Base-by-base conservation (phyloP, 1,139 yeast species). In the Blastobotrys ciferrii region DNA sequence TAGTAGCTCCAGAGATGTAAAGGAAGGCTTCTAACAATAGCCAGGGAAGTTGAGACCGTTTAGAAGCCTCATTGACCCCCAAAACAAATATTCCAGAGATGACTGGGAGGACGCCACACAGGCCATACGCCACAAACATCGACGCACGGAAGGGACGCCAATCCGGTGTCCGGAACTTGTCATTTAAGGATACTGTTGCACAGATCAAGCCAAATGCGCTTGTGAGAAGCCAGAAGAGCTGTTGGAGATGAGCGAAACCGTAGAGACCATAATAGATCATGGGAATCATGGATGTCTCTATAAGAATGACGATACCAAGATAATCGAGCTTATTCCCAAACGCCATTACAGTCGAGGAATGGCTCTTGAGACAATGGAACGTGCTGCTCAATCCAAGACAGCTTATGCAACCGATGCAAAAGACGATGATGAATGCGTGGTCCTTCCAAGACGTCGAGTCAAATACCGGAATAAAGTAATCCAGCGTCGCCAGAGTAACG, bases 301-400 rank as follows among this genome's bases (percentile, higher is more conserved):
- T 87, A 52, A 89, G 71, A 2, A 84, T 73, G 11, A 88, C 85
- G 43, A 89, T 89, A 0, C 97, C 98, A 49, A 89, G 76, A 60
- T 89, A 91, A 65, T 89, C 98, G 50, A 88, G 72, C 58, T 83
- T 86, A 63, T 88, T 87, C 1, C 96, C 95, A 49, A 82, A 70
- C 38, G 72, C 70, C 35, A 84, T 74, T 6, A 87, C 78, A 23
- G 61, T 57, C 25, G 70, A 74, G 7, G 96, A 87, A 64, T 89
- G 97, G 49, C 83, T 75, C 62, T 87, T 88, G 48, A 87, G 59
- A 52, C 86, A 76, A 62, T 89, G 98, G 68, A 84, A 89, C 1
- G 76, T 68, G 15, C 95, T 85, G 32, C 95, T 84, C 73, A 86
- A 74, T 40, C 80, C 76, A 53, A 91, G 69, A 61, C 96, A 89